Evolutionary conservation across 2,329 filamentous ascomycete species (phyloP), one percentile per base, ranked within the genome.

Genomic region (Fusarium sp.): DNA sequence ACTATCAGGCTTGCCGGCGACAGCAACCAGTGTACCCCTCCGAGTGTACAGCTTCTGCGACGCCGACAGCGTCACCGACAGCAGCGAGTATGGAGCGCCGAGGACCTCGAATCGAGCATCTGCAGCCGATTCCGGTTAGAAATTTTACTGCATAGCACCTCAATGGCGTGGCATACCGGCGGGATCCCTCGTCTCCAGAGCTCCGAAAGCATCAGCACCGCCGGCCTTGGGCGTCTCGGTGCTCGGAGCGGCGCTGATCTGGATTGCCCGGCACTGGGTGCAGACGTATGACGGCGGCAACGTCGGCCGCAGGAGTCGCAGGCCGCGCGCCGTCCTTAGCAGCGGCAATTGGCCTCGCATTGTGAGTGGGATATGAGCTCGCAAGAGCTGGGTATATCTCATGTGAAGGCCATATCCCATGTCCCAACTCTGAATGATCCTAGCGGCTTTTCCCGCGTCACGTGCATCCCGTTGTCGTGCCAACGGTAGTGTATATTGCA

Each of bases 41-140:
- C 95, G 88, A 20, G 96, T 97, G 81, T 96, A 97, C 54, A 99
- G 89, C 74, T 92, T 91, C 80, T 98, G 95, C 31, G 95, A 98
- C 42, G 96, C 92, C 34, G 96, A 96, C 57, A 99, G 87, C 7
- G 91, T 93, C 70, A 97, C 94, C 20, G 95, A 97, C 73, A 99
- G 90, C 69, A 99, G 89, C 60, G 96, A 98, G 80, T 96, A 96
- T 1, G 95, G 93, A 23, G 92, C 88, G 67, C 96, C 96, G 70
- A 99, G 84, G 51, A 98, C 93, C 80, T 98, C 93, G 80, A 99
- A 99, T 62, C 90, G 90, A 59, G 96, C 96, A 86, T 98, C 96
- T 97, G 73, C 7, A 62, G n/a, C 18, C n/a, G 23, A 7, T 8
- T 20, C 33, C 27, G 20, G 67, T 74, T 56, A 76, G 68, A 54